phyloP scores from a whole-genome alignment of 352 stramenopile genomes.

The Phytophthora citrophthora region DNA sequence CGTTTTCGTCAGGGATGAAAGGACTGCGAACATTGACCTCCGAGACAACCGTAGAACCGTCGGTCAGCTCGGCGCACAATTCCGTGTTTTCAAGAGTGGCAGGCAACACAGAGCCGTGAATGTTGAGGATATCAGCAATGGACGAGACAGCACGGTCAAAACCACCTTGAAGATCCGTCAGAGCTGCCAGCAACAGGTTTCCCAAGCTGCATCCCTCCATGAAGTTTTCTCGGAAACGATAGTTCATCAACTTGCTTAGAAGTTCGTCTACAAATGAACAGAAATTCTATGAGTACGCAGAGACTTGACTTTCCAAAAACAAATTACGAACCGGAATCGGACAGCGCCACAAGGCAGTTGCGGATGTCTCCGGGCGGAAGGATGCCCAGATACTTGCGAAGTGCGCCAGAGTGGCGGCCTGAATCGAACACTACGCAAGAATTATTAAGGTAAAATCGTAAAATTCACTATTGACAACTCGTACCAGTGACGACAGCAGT shows the following conservation, averaged over 20 bases:
- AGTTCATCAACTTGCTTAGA: constrained; percentile 90
- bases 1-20: constrained; percentile 41
- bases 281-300: neutral
- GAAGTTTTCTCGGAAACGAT: constrained; percentile 88
- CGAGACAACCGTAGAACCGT: constrained; percentile 76
- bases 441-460: neutral
- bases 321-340: constrained; percentile 64
- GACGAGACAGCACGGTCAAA: constrained; percentile 86
- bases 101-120: constrained; percentile 76
- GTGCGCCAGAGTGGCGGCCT: constrained; percentile 75
- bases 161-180: constrained; percentile 82
- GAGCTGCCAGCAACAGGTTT: constrained; percentile 78
- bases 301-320: neutral
- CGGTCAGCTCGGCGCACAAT: constrained; percentile 76
- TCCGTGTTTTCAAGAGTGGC: constrained; percentile 88
- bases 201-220: constrained; percentile 88
- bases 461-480: neutral
- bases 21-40: constrained; percentile 86
- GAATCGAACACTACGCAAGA: constrained; percentile 81
- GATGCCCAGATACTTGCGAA: constrained; percentile 87
- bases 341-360: constrained; percentile 87
- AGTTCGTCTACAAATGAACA: constrained; percentile 62
- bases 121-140: constrained; percentile 88
- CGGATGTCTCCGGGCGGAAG: constrained; percentile 84
- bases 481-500: constrained; percentile 85